phyloP scores from a whole-genome alignment of 176 grass and related monocot species.

The Thinopyrum elongatum region DNA sequence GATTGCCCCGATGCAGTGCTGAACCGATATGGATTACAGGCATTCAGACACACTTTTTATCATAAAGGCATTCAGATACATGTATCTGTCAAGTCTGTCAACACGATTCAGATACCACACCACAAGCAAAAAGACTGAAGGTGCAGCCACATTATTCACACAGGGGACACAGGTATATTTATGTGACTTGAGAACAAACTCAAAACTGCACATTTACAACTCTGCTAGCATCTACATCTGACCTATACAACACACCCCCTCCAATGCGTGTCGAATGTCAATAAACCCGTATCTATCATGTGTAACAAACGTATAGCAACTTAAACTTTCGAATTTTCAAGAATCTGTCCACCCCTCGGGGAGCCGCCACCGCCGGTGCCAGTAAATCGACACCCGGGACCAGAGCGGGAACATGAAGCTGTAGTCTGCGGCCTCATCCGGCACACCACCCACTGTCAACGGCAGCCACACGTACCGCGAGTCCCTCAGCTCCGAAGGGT shows the following conservation, averaged over 20 bases:
- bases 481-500: constrained; percentile 71
- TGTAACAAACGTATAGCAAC: constrained; percentile 39
- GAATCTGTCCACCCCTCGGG: constrained; percentile 65
- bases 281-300: constrained; percentile 29
- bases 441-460: constrained; percentile 66
- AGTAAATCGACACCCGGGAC: constrained; percentile 92
- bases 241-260: constrained; percentile 36
- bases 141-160: constrained; percentile 33
- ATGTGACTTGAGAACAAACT: constrained; percentile 22
- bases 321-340: constrained; percentile 32
- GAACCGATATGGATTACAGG: background rate
- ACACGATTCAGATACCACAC: background rate
- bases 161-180: background rate
- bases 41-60: background rate
- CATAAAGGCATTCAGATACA: background rate
- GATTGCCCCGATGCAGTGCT: background rate
- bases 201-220: constrained; percentile 51
- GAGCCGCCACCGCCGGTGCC: constrained; percentile 81
- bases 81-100: background rate
- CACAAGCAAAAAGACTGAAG: background rate
- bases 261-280: constrained; percentile 31
- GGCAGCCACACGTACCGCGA: constrained; percentile 92
- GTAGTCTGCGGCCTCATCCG: constrained; percentile 90
- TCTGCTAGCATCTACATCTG: constrained; percentile 50
- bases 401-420: constrained; percentile 96